Evolutionary conservation across 257 asterid species (phyloP).

Genomic region (Solanum etuberosum): DNA sequence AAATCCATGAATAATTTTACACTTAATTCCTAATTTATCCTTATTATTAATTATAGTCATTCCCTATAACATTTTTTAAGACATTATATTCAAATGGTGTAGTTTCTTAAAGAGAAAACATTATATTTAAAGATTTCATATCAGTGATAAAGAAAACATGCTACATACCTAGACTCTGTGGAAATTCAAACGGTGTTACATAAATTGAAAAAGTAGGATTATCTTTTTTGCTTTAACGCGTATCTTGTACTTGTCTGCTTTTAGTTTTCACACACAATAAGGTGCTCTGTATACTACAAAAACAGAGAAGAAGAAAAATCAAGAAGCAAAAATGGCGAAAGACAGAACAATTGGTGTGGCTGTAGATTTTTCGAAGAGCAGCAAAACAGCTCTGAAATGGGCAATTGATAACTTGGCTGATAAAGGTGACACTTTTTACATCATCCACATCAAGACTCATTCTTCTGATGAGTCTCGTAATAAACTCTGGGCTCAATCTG

Average conservation of each 20-base stretch:
- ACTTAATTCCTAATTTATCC: no score
- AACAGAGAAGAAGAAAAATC: not conserved
- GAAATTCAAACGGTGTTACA: no score
- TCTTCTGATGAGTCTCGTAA: conserved; percentile 30
- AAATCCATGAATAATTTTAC: no score
- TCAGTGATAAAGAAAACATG: no score
- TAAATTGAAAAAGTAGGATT: no score
- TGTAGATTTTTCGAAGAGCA: conserved; percentile 84
- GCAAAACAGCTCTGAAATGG: conserved; percentile 73
- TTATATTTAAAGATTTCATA: no score
- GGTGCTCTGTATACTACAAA: not conserved
- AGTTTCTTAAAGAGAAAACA: no score
- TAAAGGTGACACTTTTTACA: conserved; percentile 50
- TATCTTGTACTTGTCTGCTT: not conserved
- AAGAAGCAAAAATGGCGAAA: conserved; percentile 32
- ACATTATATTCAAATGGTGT: no score
- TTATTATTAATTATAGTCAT: no score
- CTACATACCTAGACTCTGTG: not conserved
- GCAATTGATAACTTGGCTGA: conserved; percentile 76
- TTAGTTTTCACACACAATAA: conserved; percentile 5
- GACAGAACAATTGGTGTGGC: conserved; percentile 81
- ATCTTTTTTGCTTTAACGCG: not conserved
- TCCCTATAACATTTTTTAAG: no score
- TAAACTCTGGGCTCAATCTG: conserved; percentile 45
- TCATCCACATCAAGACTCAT: conserved; percentile 46